Base-by-base conservation (phyloP, 352 stramenopile species). In the Aphanomyces cochlioides region DNA sequence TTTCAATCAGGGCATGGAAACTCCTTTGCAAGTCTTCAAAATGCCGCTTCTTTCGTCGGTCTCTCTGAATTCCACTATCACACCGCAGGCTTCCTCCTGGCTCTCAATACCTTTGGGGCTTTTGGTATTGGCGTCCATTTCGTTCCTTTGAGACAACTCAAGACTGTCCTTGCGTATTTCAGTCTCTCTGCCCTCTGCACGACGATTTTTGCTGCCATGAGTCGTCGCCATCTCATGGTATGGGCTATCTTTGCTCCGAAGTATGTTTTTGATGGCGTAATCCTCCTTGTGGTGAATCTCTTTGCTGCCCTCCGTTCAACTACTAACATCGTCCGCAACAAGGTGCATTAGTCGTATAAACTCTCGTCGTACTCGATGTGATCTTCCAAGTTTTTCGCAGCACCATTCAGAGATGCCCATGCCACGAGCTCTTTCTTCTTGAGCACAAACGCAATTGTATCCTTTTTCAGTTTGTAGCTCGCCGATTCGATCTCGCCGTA, bases 161-260 rank as follows among this genome's bases (percentile, higher is more conserved):
- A n/a, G n/a, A 19, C 48, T 4, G 57, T 87, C 67, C 71, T 81
- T 15, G 54, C 63, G 1, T 87, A 88, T 45, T 91, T 86, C 56
- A 65, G 76, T 28, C 76, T 91, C 5, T 84, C 87, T 47, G 72
- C 84, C 10, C 53, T 80, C 15, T 83, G 91, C 39, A 96, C 89
- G 48, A 93, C 80, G n/a, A 67, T 82, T 15, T 97, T 96, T 77
- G 88, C 95, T 17, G 84, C 79, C 8, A 69, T 96, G 12, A 86
- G 93, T 76, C 81, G 90, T 39, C 85, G 90, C 17, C 90, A 97
- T 72, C 78, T 97, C 48, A 96, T 97, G 89, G 89, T 97, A 45
- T 97, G 90, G 90, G 89, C 90, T 10, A 95, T 97, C 61, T 97
- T 97, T 73, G 90, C 90, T 3, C 90, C 90, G 45, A 96, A 96